Base-by-base conservation (phyloP, 768 basidiomycete species). In the Collybia sordida region DNA sequence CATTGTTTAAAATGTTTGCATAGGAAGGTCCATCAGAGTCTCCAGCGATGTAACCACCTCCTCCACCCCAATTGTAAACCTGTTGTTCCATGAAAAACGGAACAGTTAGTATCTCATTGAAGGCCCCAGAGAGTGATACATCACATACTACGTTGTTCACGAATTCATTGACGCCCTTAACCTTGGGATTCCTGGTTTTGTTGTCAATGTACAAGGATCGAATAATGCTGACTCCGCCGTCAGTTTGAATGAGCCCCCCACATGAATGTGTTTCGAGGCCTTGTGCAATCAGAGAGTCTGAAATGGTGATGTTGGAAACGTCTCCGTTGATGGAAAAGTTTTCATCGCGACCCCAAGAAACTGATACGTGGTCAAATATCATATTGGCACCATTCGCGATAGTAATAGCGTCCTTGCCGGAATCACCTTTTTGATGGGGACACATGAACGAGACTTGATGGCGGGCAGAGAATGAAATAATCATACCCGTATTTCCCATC, bases 141-240 rank as follows among this genome's bases (percentile, higher is more conserved):
- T 31, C 31, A 55, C 61, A 36, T 52, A 70, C 69, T 23, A 70
- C 68, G 45, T 69, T 70, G 38, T 70, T 70, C 3, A 67, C 60
- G 48, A 68, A 70, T 27, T 69, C 69, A 36, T 71, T 70, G 27
- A 67, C 63, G 7, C 69, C 69, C 41, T 70, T 70, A 21, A 70
- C 69, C 41, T 70, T 70, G 12, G 69, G 69, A 45, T 70, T 70
- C 36, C 69, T 51, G 6, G 69, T 69, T 50, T 70, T 54, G 49
- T 70, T 70, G 55, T 70, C 69, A 45, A 70, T 69, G 41, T 70
- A 69, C n/a, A 70, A 51, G 3, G 63, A 59, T 8, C 69, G 65
- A 43, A 70, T 59, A 40, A 70, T 70, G 38, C 68, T 69, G 45
- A 70, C 64, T 27, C 69, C 69, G 1, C 68, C 69, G 45, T 57